Evolutionary conservation across 176 grass and related monocot species (phyloP).

Genomic region (Oryza officinalis): DNA sequence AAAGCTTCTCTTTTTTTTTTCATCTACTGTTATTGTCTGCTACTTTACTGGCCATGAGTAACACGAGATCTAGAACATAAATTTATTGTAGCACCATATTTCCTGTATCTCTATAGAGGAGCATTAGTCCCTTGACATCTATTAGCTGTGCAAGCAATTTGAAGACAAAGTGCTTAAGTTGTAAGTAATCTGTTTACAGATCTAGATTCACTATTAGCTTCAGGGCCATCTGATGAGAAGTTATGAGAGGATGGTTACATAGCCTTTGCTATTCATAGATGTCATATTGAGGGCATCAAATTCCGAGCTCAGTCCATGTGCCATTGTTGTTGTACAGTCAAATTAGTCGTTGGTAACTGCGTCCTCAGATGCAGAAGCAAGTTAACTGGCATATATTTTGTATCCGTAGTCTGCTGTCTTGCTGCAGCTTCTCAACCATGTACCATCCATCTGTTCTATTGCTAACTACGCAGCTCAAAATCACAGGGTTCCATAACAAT

Average conservation of each 20-base stretch:
- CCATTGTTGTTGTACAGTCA: neutral
- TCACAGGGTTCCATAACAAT: neutral
- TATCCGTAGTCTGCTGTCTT: neutral
- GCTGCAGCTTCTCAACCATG: conserved; percentile 3
- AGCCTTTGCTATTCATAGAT: neutral
- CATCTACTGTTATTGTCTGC: neutral
- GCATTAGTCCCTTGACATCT: neutral
- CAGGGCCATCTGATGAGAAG: neutral
- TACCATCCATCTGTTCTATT: neutral
- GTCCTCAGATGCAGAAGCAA: neutral
- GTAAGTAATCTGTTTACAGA: neutral
- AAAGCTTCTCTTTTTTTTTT: neutral
- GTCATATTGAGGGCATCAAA: neutral
- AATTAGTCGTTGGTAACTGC: neutral
- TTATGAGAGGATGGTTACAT: neutral
- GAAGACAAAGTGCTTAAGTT: neutral
- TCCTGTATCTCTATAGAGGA: neutral
- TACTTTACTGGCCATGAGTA: neutral
- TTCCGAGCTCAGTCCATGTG: neutral
- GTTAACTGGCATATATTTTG: neutral
- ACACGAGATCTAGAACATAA: neutral
- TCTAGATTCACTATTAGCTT: neutral
- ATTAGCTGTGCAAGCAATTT: neutral
- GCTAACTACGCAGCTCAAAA: neutral
- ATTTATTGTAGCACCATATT: conserved; percentile 10